These are phyloP conservation scores for Arthrinium phaeospermum DNA, from an alignment of 2,329 filamentous ascomycete genomes.

Conservation along the genomic window DNA sequence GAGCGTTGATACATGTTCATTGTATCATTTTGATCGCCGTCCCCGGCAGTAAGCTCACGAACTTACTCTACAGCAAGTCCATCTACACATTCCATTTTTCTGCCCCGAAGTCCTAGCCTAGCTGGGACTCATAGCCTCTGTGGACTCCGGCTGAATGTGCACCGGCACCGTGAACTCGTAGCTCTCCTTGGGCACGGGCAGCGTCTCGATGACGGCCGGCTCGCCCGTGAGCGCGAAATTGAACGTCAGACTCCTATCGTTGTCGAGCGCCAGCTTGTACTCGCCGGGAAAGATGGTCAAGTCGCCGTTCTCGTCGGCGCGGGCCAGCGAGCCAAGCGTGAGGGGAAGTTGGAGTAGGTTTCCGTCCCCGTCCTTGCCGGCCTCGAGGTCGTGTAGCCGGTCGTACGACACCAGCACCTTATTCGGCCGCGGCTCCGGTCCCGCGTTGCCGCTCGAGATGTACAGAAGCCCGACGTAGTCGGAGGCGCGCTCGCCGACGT, in stretches of 20 bases:
- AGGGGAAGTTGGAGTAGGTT: constrained; percentile 36
- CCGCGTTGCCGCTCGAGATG: constrained; percentile 41
- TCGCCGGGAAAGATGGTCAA: constrained; percentile 18
- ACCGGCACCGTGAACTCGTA: constrained; percentile 18
- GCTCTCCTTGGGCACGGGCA: constrained; percentile 6
- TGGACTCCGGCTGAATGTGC: constrained; percentile 6
- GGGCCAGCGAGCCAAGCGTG: constrained; percentile 50
- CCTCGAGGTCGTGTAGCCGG: constrained; percentile 40
- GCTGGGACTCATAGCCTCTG: constrained; percentile 5
- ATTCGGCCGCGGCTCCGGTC: constrained; percentile 50
- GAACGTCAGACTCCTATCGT: constrained; percentile 7
- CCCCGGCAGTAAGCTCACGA: neutral
- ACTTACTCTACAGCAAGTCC: neutral
- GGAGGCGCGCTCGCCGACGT: constrained; percentile 46
- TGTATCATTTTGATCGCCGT: neutral
- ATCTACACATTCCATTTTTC: no score
- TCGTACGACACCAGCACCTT: constrained; percentile 52
- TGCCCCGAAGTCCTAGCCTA: constrained; percentile 24
- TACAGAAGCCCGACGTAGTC: constrained; percentile 54
- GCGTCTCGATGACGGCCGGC: constrained; percentile 13
- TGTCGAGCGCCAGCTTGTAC: constrained; percentile 19
- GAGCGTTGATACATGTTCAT: neutral
- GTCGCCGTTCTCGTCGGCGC: constrained; percentile 51
- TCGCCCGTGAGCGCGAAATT: constrained; percentile 16
- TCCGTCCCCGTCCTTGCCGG: constrained; percentile 30